A percentile compares a stretch with the other conserved stretches of the same genome.
Evolutionary conservation across 257 asterid genomes (phyloP).

Genomic region (Salvia splendens): DNA sequence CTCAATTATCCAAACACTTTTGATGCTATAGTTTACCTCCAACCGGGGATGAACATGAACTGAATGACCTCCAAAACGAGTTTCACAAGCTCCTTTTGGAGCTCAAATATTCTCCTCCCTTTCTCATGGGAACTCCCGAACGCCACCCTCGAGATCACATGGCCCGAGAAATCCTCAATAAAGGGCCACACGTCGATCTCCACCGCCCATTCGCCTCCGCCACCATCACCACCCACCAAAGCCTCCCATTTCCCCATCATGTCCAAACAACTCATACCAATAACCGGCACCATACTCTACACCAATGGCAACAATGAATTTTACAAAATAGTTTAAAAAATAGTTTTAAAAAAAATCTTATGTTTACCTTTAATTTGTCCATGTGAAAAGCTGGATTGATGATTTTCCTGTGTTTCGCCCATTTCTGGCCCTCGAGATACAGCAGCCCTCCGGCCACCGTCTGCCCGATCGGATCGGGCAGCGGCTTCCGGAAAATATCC

Average conservation of each 20-base stretch:
- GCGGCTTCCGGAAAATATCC: conserved; percentile 36
- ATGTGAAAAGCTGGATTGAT: conserved; percentile 47
- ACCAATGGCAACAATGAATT: not conserved
- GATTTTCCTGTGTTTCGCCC: conserved; percentile 46
- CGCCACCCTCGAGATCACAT: conserved; percentile 48
- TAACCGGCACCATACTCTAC: conserved; percentile 43
- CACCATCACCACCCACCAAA: conserved; percentile 2
- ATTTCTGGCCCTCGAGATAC: conserved; percentile 43
- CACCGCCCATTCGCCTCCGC: not conserved
- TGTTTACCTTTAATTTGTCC: conserved; percentile 45
- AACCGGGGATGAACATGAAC: conserved; percentile 51
- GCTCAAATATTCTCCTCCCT: conserved; percentile 49
- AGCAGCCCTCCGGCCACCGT: conserved; percentile 42
- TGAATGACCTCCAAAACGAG: conserved; percentile 36
- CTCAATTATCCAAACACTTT: too few species aligned
- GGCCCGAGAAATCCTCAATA: conserved; percentile 43
- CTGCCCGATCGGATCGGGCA: conserved; percentile 36
- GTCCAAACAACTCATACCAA: conserved; percentile 42
- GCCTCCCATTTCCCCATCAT: conserved; percentile 46
- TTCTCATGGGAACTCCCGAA: conserved; percentile 50
- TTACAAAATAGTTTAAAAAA: not conserved
- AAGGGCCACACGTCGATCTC: conserved; percentile 55
- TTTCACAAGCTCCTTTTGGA: conserved; percentile 46
- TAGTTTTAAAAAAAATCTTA: not conserved
- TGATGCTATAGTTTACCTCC: conserved; percentile 37